Conservation (phyloP, 1,284 basidiomycete genomes). For the Trametes versicolor region DNA sequence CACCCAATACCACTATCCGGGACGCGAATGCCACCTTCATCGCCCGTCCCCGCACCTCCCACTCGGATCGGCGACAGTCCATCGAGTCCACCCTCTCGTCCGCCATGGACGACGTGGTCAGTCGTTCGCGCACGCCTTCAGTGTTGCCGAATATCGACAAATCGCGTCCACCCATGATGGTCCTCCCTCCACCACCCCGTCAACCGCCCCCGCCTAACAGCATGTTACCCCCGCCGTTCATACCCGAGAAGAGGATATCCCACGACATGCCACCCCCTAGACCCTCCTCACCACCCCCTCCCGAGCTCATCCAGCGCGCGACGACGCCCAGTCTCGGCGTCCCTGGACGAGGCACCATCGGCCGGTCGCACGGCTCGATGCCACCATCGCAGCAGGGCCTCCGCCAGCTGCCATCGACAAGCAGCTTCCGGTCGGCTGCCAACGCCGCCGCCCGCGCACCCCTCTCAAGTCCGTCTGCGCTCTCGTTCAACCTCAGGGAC, state of each 20-base stretch:
- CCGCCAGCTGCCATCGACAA: slow-evolving; percentile 79
- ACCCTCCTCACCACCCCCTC: slow-evolving; percentile 89
- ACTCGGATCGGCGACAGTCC: slow-evolving; percentile 55
- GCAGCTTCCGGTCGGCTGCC: slow-evolving; percentile 80
- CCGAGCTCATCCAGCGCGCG: slow-evolving; percentile 87
- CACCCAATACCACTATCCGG: slow-evolving; percentile 54
- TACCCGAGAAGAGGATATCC: slow-evolving; percentile 72
- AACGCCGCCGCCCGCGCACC: slow-evolving; percentile 63
- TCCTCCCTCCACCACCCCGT: slow-evolving; percentile 85
- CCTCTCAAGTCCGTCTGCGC: slow-evolving; percentile 49
- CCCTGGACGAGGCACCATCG: slow-evolving; percentile 57
- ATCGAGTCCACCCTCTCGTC: slow-evolving; percentile 75
- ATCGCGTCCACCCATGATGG: slow-evolving; percentile 85
- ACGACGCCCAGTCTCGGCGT: slow-evolving; percentile 84
- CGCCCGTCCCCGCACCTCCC: slow-evolving; percentile 51
- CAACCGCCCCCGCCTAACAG: slow-evolving; percentile 78
- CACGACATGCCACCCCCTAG: slow-evolving; percentile 77
- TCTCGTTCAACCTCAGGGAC: slow-evolving; percentile 57
- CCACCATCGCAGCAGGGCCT: slow-evolving; percentile 71
- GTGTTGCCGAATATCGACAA: slow-evolving; percentile 71
- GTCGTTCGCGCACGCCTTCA: slow-evolving; percentile 68
- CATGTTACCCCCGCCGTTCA: slow-evolving; percentile 80
- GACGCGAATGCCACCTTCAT: slow-evolving; percentile 57
- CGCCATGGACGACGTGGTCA: slow-evolving; percentile 51
- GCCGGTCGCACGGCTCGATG: slow-evolving; percentile 69